A percentile compares a stretch with the other conserved stretches of the same genome.
phyloP scores from a whole-genome alignment of 345 rosid genomes.

The Salix viminalis region DNA sequence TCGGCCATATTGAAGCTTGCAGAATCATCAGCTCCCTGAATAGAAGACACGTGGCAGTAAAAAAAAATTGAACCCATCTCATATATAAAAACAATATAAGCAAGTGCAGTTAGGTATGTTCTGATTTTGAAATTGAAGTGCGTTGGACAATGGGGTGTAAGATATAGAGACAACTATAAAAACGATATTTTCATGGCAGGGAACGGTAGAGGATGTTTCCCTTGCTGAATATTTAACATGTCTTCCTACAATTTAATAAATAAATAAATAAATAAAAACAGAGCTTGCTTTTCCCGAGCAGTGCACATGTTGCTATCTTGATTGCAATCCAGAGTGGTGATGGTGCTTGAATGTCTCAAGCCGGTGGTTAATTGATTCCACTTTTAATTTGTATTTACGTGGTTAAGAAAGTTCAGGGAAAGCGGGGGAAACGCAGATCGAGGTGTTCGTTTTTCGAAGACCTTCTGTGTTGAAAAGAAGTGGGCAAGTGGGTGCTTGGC shows the following conservation, averaged over 20 bases:
- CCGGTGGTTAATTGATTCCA: neutral
- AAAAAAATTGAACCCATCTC: no score
- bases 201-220: conserved; percentile 4
- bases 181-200: neutral
- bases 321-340: neutral
- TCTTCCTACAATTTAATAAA: no score
- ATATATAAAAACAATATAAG: neutral
- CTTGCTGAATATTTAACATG: neutral
- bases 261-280: neutral
- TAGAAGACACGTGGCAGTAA: neutral
- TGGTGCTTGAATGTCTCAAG: neutral
- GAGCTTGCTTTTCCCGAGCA: neutral
- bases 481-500: no score
- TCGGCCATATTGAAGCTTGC: neutral
- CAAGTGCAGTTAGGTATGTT: neutral
- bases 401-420: neutral
- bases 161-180: neutral
- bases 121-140: neutral
- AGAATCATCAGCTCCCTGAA: neutral
- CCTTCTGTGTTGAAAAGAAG: neutral
- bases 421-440: neutral
- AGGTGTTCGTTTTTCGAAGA: neutral
- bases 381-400: neutral
- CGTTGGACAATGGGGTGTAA: neutral
- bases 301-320: conserved; percentile 6